Evolutionary conservation across 768 basidiomycete genomes (phyloP).

Genomic region (Chlorophyllum brunneum): DNA sequence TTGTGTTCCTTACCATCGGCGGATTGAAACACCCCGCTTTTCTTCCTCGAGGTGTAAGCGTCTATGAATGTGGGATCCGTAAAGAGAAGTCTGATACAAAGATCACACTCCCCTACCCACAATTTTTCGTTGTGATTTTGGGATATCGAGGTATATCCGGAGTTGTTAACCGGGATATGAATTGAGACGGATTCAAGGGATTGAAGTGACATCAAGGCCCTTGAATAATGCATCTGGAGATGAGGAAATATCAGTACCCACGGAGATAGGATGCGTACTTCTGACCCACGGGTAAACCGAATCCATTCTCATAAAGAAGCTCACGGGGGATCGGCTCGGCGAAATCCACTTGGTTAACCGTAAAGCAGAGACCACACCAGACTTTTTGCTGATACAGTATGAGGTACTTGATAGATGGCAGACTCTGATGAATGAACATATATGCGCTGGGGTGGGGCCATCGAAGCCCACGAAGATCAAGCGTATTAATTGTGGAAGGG

Average conservation of each 20-base stretch:
- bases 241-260: background rate
- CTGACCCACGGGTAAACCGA: conserved; percentile 2
- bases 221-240: conserved; percentile 11
- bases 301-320: conserved; percentile 1
- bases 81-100: conserved; percentile 1
- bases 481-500: background rate
- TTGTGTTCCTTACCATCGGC: background rate
- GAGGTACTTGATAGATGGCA: background rate
- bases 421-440: background rate
- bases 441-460: background rate
- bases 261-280: background rate
- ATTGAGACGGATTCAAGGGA: conserved; percentile 1
- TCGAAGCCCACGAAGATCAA: background rate
- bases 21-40: background rate
- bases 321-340: background rate
- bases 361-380: conserved; percentile 10
- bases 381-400: background rate
- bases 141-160: background rate
- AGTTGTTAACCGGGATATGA: background rate
- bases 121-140: background rate
- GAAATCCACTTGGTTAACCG: background rate
- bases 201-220: background rate
- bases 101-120: conserved; percentile 12
- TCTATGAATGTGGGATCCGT: background rate
- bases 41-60: background rate